Conservation (phyloP, 2,329 filamentous ascomycete species). For the Paraphoma chrysanthemicola region DNA sequence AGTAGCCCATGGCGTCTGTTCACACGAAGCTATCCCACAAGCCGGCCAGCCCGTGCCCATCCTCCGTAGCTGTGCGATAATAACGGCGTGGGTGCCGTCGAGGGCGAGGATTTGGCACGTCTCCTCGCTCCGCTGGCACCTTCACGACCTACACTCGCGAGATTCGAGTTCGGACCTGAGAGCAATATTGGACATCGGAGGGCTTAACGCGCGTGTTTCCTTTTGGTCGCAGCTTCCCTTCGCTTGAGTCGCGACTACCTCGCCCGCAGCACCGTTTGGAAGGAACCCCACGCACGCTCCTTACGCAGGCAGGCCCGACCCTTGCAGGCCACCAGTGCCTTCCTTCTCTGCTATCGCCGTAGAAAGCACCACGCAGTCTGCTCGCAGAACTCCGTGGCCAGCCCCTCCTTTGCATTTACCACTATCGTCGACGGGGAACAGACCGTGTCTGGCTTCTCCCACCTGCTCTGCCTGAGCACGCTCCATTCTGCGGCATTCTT, state of each 20-base stretch:
- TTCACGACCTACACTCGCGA: background rate
- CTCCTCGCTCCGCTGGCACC: conserved; percentile 2
- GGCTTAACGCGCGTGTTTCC: conserved; percentile 4
- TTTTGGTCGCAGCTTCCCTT: conserved; percentile 27
- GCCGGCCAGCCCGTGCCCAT: conserved; percentile 15
- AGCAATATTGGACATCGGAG: background rate
- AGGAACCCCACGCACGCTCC: conserved; percentile 29
- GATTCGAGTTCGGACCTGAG: background rate
- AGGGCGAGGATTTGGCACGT: background rate
- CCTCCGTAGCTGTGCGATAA: conserved; percentile 18
- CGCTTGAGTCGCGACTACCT: conserved; percentile 30
- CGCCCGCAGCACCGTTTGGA: conserved; percentile 34
- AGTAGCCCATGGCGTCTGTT: conserved; percentile 17
- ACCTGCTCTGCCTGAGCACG: conserved; percentile 4
- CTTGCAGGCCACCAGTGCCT: conserved; percentile 36
- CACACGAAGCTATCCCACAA: conserved; percentile 17
- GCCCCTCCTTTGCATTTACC: conserved; percentile 18
- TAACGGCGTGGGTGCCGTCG: conserved; percentile 13
- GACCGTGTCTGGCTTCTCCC: conserved; percentile 30
- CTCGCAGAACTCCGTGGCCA: conserved; percentile 3
- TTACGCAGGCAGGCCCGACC: conserved; percentile 35
- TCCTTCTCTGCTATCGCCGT: conserved; percentile 19
- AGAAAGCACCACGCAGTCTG: conserved; percentile 20
- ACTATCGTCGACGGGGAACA: conserved; percentile 30
- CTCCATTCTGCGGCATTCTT: conserved; percentile 14